Conservation (phyloP, 1,284 basidiomycete genomes). For the Cutaneotrichosporon sp. region DNA sequence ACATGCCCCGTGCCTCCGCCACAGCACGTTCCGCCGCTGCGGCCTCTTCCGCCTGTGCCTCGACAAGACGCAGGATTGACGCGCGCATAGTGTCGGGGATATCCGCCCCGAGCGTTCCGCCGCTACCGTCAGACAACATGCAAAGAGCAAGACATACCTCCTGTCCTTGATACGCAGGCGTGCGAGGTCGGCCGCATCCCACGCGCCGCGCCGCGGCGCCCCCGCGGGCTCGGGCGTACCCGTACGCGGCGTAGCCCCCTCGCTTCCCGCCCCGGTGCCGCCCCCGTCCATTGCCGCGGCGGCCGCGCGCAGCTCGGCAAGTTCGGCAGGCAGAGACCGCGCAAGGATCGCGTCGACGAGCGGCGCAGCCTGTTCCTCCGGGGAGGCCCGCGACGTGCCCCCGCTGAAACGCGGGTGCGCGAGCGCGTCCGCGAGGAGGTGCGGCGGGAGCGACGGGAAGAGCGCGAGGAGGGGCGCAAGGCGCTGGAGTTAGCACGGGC, state of each 20-base stretch:
- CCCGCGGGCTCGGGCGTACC: background rate
- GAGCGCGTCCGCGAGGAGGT: constrained; percentile 40
- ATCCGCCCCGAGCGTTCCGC: constrained; percentile 53
- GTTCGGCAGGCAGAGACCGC: constrained; percentile 34
- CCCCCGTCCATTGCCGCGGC: background rate
- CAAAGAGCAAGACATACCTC: background rate
- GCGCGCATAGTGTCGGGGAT: constrained; percentile 71
- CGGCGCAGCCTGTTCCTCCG: constrained; percentile 34
- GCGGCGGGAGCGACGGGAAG: constrained; percentile 39
- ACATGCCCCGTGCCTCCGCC: constrained; percentile 29
- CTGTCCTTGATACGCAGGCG: constrained; percentile 56
- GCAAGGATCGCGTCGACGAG: constrained; percentile 42
- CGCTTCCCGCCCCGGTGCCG: no score
- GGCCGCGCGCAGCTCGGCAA: constrained; percentile 30
- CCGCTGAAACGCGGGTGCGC: constrained; percentile 34
- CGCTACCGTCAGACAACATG: background rate
- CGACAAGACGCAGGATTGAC: constrained; percentile 67
- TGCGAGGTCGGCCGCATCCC: constrained; percentile 62
- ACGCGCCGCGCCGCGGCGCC: constrained; percentile 1
- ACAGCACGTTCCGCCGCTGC: constrained; percentile 56
- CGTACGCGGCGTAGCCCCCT: background rate
- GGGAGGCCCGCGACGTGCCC: constrained; percentile 10
- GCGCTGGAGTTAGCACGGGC: constrained; percentile 20
- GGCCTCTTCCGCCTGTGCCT: constrained; percentile 62
- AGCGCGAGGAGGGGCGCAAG: constrained; percentile 27